Conservation (phyloP, 2,329 filamentous ascomycete genomes). For the Microascus cirrosus region DNA sequence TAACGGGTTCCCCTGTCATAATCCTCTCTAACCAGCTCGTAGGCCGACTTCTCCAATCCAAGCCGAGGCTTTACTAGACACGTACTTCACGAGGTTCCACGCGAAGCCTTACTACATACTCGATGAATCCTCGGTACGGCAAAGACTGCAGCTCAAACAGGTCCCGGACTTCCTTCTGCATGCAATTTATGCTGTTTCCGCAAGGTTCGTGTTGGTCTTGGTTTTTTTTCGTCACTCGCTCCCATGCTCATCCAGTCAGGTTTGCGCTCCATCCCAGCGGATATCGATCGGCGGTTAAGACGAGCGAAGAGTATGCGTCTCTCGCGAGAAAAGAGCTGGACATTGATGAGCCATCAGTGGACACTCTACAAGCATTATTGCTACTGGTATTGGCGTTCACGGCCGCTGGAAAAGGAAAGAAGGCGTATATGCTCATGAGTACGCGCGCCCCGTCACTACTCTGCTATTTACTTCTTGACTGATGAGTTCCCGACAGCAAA, state of each 20-base stretch:
- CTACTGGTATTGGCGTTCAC: slow-evolving; percentile 67
- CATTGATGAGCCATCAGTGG: slow-evolving; percentile 70
- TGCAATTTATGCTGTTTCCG: slow-evolving; percentile 50
- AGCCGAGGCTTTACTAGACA: slow-evolving; percentile 57
- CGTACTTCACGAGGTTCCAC: slow-evolving; percentile 70
- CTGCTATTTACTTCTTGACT: neutral
- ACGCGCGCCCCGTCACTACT: slow-evolving; percentile 16
- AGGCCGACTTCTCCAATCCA: slow-evolving; percentile 25
- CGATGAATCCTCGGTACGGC: slow-evolving; percentile 64
- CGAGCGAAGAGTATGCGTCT: slow-evolving; percentile 63
- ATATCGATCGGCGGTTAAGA: slow-evolving; percentile 53
- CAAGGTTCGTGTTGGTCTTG: slow-evolving; percentile 31
- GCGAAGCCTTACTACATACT: slow-evolving; percentile 74
- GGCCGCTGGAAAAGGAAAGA: slow-evolving; percentile 69
- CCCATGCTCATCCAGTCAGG: slow-evolving; percentile 30
- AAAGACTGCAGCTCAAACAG: slow-evolving; percentile 58
- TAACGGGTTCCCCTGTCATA: neutral
- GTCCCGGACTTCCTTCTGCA: slow-evolving; percentile 43
- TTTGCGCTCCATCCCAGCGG: slow-evolving; percentile 58
- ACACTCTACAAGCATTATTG: slow-evolving; percentile 64
- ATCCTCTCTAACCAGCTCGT: neutral
- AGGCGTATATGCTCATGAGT: slow-evolving; percentile 79
- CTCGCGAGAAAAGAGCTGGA: slow-evolving; percentile 61
- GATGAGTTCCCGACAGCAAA: slow-evolving; percentile 39
- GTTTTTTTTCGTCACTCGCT: neutral